phyloP scores from a whole-genome alignment of 352 stramenopile genomes.

The Pythium apleroticum region DNA sequence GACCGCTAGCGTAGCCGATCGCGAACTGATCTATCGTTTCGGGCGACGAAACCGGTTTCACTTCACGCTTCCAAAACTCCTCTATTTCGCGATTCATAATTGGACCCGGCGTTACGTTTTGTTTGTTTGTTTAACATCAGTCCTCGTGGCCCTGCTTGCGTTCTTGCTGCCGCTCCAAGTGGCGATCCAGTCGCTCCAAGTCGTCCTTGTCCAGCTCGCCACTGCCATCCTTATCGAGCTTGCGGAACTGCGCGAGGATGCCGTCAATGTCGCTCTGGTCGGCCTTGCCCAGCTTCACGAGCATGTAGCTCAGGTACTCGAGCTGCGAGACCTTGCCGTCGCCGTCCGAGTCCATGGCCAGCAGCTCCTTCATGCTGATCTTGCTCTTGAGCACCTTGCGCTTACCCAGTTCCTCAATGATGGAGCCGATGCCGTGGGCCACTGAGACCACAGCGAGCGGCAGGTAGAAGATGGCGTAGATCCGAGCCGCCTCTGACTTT shows the following conservation, averaged over 20 bases:
- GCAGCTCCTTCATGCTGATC: conserved; percentile 75
- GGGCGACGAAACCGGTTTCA: neutral
- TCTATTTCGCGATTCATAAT: neutral
- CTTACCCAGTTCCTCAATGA: conserved; percentile 64
- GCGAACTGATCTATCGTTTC: neutral
- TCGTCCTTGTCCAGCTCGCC: conserved; percentile 71
- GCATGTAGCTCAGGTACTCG: conserved; percentile 73
- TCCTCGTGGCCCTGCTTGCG: neutral
- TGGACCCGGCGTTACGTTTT: neutral
- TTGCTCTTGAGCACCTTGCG: conserved; percentile 61
- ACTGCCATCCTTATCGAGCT: conserved; percentile 64
- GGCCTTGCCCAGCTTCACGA: conserved; percentile 72
- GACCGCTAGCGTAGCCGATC: neutral
- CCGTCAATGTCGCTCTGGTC: conserved; percentile 64
- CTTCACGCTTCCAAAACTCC: neutral
- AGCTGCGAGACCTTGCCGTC: conserved; percentile 69
- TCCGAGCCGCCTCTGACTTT: conserved; percentile 46
- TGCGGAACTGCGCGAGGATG: conserved; percentile 65
- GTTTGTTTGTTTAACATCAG: neutral
- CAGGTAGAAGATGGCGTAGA: conserved; percentile 88
- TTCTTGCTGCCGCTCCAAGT: conserved; percentile 46
- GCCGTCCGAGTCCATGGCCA: conserved; percentile 65
- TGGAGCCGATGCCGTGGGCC: conserved; percentile 59
- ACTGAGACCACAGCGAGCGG: conserved; percentile 65
- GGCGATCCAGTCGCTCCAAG: conserved; percentile 55